Conservation (phyloP, 345 rosid genomes). For the Syzygium aqueum region DNA sequence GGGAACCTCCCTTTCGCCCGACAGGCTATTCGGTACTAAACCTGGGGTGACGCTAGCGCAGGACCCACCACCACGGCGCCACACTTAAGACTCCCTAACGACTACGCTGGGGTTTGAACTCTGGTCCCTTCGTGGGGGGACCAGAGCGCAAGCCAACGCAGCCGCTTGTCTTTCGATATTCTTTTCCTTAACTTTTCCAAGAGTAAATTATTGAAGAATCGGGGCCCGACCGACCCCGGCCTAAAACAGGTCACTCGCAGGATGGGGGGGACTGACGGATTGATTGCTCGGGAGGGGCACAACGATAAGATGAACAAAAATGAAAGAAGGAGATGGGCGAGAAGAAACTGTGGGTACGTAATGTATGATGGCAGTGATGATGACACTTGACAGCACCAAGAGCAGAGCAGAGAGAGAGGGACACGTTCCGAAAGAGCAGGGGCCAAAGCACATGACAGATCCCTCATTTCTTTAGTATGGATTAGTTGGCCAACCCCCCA, state of each 20-base stretch:
- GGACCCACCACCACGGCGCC: too few species aligned
- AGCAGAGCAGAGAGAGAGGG: background rate
- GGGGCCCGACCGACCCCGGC: background rate
- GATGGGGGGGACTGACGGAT: too few species aligned
- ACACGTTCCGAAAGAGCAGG: background rate
- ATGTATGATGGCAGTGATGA: background rate
- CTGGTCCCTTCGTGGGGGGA: too few species aligned
- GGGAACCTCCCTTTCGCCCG: too few species aligned
- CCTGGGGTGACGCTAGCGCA: too few species aligned
- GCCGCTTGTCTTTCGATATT: background rate
- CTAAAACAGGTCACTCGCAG: background rate
- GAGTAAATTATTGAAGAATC: background rate
- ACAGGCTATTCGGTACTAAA: too few species aligned
- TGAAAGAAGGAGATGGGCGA: background rate
- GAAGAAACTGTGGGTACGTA: background rate
- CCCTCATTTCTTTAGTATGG: background rate
- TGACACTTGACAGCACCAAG: background rate
- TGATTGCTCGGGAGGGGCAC: too few species aligned
- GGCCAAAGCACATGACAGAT: background rate
- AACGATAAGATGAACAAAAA: too few species aligned
- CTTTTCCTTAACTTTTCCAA: too few species aligned
- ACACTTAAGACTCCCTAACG: too few species aligned
- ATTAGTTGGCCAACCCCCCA: background rate
- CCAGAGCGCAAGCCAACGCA: too few species aligned
- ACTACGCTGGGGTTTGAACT: too few species aligned